Conservation (phyloP, 2,329 filamentous ascomycete genomes). For the Venturia aucupariae region DNA sequence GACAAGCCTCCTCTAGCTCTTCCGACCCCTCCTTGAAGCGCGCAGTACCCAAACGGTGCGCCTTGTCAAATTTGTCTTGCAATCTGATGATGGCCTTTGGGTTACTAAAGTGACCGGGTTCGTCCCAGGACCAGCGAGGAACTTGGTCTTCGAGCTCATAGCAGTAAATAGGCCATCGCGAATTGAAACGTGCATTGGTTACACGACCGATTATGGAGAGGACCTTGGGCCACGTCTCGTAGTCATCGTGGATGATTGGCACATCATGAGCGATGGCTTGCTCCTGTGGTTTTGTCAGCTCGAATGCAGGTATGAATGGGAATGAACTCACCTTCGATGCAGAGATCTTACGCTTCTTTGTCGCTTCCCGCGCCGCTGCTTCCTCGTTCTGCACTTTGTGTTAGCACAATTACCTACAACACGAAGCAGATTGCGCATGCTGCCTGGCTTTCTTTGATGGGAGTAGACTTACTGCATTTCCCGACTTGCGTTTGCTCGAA, state of each 20-base stretch:
- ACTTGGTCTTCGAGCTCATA: background rate
- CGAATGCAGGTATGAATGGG: background rate
- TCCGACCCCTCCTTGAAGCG: background rate
- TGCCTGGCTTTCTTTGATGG: background rate
- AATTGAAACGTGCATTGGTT: background rate
- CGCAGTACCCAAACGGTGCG: background rate
- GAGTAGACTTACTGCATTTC: background rate
- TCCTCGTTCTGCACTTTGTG: background rate
- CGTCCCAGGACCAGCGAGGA: background rate
- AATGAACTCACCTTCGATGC: background rate
- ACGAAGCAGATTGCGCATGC: background rate
- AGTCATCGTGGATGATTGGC: background rate
- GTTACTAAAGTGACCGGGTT: background rate
- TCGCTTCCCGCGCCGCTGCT: background rate
- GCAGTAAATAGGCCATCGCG: background rate
- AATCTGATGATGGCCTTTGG: background rate
- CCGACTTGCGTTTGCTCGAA: background rate
- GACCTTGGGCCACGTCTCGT: background rate
- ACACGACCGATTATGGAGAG: background rate
- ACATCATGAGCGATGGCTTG: background rate
- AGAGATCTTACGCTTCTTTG: background rate
- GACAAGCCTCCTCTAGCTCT: background rate
- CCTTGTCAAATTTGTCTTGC: background rate
- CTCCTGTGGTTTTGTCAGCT: background rate
- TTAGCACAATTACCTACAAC: background rate